Evolutionary conservation across 306 rosid genomes (phyloP).

Genomic region (Erythrophleum fordii): DNA sequence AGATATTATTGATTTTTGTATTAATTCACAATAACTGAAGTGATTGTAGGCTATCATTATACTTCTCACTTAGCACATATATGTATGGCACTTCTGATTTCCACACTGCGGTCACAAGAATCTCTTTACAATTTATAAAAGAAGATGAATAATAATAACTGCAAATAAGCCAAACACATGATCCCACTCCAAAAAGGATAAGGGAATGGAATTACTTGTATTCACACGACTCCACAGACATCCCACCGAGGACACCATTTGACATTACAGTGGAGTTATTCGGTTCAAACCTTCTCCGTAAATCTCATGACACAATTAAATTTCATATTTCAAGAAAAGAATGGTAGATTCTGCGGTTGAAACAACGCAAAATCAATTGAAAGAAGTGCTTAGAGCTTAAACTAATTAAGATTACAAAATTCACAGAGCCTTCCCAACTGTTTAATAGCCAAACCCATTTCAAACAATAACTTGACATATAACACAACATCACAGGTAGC

Average conservation of each 20-base stretch:
- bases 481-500: not conserved
- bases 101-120: slow-evolving; percentile 1
- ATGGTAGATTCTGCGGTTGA: not conserved
- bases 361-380: slow-evolving; percentile 1
- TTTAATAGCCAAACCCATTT: not conserved
- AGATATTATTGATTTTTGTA: not conserved
- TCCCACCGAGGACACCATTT: not conserved
- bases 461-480: not conserved
- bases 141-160: not conserved
- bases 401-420: not conserved
- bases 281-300: not conserved
- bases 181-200: not conserved
- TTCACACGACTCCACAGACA: not conserved
- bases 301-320: not conserved
- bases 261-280: not conserved
- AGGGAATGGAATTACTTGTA: not conserved
- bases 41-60: not conserved
- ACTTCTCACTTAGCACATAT: not conserved
- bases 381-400: not conserved
- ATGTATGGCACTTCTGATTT: not conserved
- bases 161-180: not conserved
- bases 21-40: not conserved
- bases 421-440: not conserved
- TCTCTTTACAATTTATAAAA: not conserved
- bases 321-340: not conserved